phyloP scores from a whole-genome alignment of 2,329 filamentous ascomycete species.

The Exutisphaerella laricina region DNA sequence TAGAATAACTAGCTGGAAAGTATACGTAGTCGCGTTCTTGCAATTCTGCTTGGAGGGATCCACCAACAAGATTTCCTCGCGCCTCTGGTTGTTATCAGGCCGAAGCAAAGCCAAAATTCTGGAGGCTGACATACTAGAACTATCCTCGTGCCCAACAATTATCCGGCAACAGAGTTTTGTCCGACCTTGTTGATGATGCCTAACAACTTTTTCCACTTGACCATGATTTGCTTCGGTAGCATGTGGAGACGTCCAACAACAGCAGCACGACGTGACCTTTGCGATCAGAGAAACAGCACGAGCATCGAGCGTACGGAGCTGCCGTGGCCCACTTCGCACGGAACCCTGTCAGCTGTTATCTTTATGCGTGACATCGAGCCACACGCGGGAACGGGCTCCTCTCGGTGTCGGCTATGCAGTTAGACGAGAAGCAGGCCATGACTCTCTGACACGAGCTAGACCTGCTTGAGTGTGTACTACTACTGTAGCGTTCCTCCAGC shows the following conservation, averaged over 20 bases:
- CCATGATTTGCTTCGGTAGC: too few relatives aligned
- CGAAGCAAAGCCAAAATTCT: too few relatives aligned
- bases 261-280: too few relatives aligned
- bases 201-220: too few relatives aligned
- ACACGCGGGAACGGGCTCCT: constrained; percentile 5
- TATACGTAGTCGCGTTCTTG: too few relatives aligned
- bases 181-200: background rate
- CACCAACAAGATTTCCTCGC: too few relatives aligned
- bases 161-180: background rate
- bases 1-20: too few relatives aligned
- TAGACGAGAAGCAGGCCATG: constrained; percentile 5
- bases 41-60: too few relatives aligned
- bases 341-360: background rate
- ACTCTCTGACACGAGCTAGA: constrained; percentile 1
- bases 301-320: background rate
- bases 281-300: background rate
- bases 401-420: constrained; percentile 8
- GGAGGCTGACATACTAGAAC: constrained; percentile 1
- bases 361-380: constrained; percentile 1
- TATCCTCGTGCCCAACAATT: background rate
- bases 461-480: too few relatives aligned
- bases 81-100: too few relatives aligned
- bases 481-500: too few relatives aligned
- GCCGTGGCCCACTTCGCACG: background rate
- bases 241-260: background rate